Percentiles rank a stretch among this genome's conserved stretches.
Conservation (phyloP, 108 stramenopile species). For the Hondaea fermentalgiana region DNA sequence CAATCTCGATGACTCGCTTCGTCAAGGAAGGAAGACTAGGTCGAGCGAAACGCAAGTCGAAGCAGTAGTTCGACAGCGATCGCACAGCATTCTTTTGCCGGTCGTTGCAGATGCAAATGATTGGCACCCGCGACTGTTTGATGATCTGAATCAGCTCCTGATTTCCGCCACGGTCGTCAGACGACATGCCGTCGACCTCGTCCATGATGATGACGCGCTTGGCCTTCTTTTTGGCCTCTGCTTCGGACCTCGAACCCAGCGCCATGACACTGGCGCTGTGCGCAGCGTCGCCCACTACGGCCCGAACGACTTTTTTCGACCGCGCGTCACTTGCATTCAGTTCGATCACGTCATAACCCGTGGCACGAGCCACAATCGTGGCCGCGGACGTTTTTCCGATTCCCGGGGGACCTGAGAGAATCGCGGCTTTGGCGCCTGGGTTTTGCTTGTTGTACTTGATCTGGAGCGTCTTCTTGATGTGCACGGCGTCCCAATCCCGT, state of each 20-base stretch:
- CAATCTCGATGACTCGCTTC: conserved; percentile 66
- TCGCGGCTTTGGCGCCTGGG: conserved; percentile 68
- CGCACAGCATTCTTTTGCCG: conserved; percentile 73
- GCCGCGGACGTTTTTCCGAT: conserved; percentile 90
- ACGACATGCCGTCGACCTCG: conserved; percentile 97
- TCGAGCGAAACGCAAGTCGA: conserved; percentile 74
- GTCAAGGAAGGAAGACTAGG: conserved; percentile 69
- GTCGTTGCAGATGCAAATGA: conserved; percentile 98
- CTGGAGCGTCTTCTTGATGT: conserved; percentile 13
- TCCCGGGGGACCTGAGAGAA: conserved; percentile 91
- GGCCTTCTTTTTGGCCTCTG: neutral
- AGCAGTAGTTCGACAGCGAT: conserved; percentile 75
- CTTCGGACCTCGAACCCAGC: neutral
- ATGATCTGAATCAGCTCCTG: conserved; percentile 88
- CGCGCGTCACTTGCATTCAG: conserved; percentile 92
- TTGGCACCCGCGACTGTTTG: conserved; percentile 80
- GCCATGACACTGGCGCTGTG: neutral
- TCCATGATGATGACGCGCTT: conserved; percentile 91
- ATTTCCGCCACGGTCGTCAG: conserved; percentile 75
- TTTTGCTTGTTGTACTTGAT: conserved; percentile 37
- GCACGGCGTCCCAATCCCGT: conserved; percentile 59
- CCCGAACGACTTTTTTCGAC: conserved; percentile 65
- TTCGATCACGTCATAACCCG: conserved; percentile 80
- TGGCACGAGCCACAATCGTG: conserved; percentile 64
- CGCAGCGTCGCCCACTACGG: neutral